Conservation (phyloP, 202 grass and related monocot species). For the Musa balbisiana region DNA sequence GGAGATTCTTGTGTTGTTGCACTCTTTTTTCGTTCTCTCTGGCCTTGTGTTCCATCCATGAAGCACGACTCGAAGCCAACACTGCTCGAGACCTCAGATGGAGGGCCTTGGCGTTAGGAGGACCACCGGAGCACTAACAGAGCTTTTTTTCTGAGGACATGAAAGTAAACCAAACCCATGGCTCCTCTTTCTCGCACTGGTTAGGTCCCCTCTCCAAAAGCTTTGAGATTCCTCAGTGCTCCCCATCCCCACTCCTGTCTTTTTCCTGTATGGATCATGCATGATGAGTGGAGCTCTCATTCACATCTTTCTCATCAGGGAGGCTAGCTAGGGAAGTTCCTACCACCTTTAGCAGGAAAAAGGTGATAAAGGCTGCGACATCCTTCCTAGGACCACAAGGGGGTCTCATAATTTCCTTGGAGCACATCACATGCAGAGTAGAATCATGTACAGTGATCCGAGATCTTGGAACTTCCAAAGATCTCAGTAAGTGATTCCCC, state of each 20-base stretch:
- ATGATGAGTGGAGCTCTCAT: neutral
- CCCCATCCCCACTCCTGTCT: neutral
- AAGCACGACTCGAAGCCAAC: neutral
- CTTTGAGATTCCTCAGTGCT: neutral
- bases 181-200: neutral
- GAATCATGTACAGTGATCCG: neutral
- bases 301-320: neutral
- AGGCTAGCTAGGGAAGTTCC: neutral
- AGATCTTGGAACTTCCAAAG: no score
- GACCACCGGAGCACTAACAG: neutral
- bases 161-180: neutral
- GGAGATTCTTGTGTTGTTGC: no score
- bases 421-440: neutral
- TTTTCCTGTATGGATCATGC: neutral
- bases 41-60: neutral
- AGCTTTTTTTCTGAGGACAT: neutral
- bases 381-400: constrained; percentile 1
- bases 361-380: neutral
- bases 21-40: neutral
- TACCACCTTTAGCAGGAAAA: neutral
- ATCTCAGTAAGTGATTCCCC: no score
- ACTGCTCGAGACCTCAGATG: neutral
- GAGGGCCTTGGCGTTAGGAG: neutral
- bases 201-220: neutral
- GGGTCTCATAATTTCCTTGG: no score